phyloP scores from a whole-genome alignment of 352 stramenopile genomes.

The Pythium periplocum region DNA sequence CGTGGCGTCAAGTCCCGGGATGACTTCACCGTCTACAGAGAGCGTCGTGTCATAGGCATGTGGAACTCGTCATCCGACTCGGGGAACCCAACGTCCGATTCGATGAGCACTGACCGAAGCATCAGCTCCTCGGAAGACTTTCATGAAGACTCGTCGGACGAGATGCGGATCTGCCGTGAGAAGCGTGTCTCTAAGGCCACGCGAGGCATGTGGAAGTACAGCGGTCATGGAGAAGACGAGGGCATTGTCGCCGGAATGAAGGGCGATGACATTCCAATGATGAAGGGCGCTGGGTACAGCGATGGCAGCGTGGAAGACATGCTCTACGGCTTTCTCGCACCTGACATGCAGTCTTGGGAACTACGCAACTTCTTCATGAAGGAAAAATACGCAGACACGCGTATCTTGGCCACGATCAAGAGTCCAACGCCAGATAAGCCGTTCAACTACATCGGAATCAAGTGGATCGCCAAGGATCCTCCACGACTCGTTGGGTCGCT shows the following conservation, averaged over 20 bases:
- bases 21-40: conserved; percentile 24
- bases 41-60: conserved; percentile 4
- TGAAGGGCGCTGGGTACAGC: conserved; percentile 33
- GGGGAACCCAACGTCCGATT: background rate
- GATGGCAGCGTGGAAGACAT: conserved; percentile 50
- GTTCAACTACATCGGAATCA: conserved; percentile 41
- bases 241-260: conserved; percentile 15
- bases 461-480: conserved; percentile 52
- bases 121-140: background rate
- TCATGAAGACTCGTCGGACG: too few species aligned
- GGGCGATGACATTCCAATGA: conserved; percentile 24
- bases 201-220: conserved; percentile 6
- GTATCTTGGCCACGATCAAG: conserved; percentile 34
- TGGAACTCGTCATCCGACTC: background rate
- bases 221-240: conserved; percentile 7
- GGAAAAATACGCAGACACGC: conserved; percentile 42
- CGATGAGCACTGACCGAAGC: background rate
- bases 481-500: conserved; percentile 30
- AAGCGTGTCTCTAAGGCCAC: too few species aligned
- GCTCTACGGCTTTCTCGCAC: conserved; percentile 36
- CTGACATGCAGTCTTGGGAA: conserved; percentile 35
- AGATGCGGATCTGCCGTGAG: too few species aligned
- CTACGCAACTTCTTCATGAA: conserved; percentile 41
- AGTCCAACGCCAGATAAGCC: conserved; percentile 25
- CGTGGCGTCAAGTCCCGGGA: conserved; percentile 24